Base-by-base conservation (phyloP, 75 land plant genomes). In the Pinus taeda region DNA sequence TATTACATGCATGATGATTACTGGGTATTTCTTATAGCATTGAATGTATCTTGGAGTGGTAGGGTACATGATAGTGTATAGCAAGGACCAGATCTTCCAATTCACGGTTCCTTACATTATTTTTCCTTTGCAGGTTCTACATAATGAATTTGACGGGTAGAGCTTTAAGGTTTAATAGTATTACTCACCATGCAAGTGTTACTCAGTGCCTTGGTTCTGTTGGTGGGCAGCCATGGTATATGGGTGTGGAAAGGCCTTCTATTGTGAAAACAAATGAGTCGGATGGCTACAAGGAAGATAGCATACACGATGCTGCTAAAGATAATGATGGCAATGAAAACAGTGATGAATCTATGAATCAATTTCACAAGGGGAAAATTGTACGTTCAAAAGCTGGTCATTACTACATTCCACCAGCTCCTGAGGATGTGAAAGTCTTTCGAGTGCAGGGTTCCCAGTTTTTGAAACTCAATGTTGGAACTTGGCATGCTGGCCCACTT, bases 401-500 rank as follows among this genome's bases (percentile, higher is more conserved):
- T 64, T 83, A 81, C 57, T 95, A 92, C 75, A 75, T 92, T 58
- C 91, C 93, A 36, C 98, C 98, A 57, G 21, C 65, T 80, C 82
- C 87, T 37, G 88, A 89, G 26, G 93, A 88, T 57, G 86, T 95
- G 5, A 66, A 79, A 15, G 87, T 86, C 57, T 95, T 95, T 75
- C 82, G 83, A 63, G 74, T 95, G 33, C 67, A 81, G 15, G 98
- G 96, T 13, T 81, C 96, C 20, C 89, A 88, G 80, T 95, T 95
- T 75, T 36, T 93, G 74, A 95, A 95, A 80, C 88, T 95, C 30
- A 86, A 93, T 79, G 78, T 75, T 30, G 98, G 98, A 60, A 92
- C 98, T 42, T 92, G 98, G 98, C 98, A 95, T 86, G 95, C 95
- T 66, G 98, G 95, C 29, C 98, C 98, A 15, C 67, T 95, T 60